These are phyloP conservation scores for Penicillium sp. DNA, from an alignment of 2,329 filamentous ascomycete species.

Conservation along the genomic window DNA sequence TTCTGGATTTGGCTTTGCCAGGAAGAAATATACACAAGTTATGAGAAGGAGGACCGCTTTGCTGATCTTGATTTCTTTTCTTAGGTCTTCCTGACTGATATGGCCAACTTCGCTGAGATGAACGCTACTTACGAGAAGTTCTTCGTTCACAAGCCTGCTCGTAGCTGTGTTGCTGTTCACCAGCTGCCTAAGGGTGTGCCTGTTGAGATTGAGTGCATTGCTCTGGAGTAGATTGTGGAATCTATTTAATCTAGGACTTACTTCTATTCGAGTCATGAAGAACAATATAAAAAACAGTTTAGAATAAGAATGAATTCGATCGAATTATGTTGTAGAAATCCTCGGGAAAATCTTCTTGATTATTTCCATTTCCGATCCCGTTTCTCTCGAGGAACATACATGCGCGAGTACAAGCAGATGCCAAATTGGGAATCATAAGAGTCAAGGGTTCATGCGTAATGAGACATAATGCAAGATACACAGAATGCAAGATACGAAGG, in stretches of 20 bases:
- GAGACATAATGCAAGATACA: conserved; percentile 4
- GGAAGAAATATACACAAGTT: neutral
- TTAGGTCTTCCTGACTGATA: conserved; percentile 81
- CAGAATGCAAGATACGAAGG: conserved; percentile 5
- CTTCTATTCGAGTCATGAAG: neutral
- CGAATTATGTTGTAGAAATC: neutral
- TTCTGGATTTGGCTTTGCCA: neutral
- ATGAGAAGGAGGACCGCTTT: neutral
- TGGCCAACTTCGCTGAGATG: conserved; percentile 83
- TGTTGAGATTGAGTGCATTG: conserved; percentile 66
- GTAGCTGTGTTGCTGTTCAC: conserved; percentile 63
- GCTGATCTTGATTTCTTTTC: neutral
- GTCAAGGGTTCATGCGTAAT: conserved; percentile 5
- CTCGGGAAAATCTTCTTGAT: neutral
- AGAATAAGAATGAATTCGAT: neutral
- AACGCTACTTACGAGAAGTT: conserved; percentile 71
- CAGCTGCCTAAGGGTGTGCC: conserved; percentile 64
- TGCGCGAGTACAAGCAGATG: conserved; percentile 8
- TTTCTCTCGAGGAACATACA: neutral
- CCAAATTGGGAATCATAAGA: conserved; percentile 18
- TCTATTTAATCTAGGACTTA: neutral
- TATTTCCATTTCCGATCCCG: neutral
- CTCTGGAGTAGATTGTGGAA: conserved; percentile 44
- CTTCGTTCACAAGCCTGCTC: conserved; percentile 64
- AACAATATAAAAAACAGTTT: neutral